Conservation (phyloP, 257 asterid species). For the Petunia axillaris region DNA sequence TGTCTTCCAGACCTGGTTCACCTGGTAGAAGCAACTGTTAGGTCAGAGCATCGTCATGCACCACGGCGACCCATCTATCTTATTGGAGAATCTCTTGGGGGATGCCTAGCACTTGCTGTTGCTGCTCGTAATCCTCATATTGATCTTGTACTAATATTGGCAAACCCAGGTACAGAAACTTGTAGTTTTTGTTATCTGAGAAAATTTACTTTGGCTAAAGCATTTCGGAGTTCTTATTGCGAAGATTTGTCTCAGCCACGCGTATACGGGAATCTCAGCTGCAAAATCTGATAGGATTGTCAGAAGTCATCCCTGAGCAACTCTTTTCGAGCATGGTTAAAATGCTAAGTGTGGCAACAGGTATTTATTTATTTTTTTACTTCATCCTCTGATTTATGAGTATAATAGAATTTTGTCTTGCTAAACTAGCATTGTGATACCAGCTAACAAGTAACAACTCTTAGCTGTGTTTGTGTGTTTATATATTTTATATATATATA, state of each 20-base stretch:
- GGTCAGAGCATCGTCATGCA: slow-evolving; percentile 46
- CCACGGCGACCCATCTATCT: slow-evolving; percentile 77
- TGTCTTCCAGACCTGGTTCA: slow-evolving; percentile 59
- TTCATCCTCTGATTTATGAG: slow-evolving; percentile 1
- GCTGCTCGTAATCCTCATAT: slow-evolving; percentile 78
- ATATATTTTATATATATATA: too few species aligned
- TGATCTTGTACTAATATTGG: slow-evolving; percentile 68
- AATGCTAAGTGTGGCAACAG: slow-evolving; percentile 52
- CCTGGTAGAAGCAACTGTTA: slow-evolving; percentile 65
- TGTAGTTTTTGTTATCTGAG: neutral
- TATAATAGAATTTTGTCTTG: neutral
- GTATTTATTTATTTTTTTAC: slow-evolving; percentile 39
- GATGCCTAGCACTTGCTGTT: slow-evolving; percentile 77
- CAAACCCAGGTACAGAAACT: slow-evolving; percentile 70
- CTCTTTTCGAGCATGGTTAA: slow-evolving; percentile 49
- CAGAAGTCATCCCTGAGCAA: slow-evolving; percentile 59
- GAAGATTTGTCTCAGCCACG: slow-evolving; percentile 54
- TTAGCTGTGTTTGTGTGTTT: slow-evolving; percentile 1
- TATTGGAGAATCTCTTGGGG: slow-evolving; percentile 82
- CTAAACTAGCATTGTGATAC: slow-evolving; percentile 2
- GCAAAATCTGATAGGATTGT: slow-evolving; percentile 49
- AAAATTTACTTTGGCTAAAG: neutral
- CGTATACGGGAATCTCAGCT: slow-evolving; percentile 54
- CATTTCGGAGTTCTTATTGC: slow-evolving; percentile 16
- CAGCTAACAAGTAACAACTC: slow-evolving; percentile 8